These are phyloP conservation scores for Populus euphratica DNA, from an alignment of 345 rosid genomes.

Conservation along the genomic window DNA sequence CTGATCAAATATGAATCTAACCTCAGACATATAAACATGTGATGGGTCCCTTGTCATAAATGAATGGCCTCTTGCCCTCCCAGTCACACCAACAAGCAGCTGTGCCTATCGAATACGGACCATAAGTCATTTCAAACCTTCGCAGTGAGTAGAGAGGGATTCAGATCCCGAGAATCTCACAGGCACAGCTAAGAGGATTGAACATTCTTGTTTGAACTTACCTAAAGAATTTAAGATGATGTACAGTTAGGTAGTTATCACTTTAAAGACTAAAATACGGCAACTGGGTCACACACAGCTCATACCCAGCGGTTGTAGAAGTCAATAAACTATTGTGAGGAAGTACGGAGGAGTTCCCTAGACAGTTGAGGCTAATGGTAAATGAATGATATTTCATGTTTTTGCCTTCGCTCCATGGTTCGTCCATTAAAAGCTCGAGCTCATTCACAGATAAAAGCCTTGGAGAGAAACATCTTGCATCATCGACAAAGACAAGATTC, in stretches of 20 bases:
- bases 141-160: not conserved
- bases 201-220: not conserved
- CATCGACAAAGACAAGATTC: not conserved
- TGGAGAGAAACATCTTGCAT: not conserved
- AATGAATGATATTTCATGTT: not conserved
- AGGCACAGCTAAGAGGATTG: not conserved
- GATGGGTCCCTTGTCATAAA: slow-evolving; percentile 21
- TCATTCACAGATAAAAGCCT: slow-evolving; percentile 11
- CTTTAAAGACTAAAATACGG: slow-evolving; percentile 13
- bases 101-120: slow-evolving; percentile 1
- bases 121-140: not conserved
- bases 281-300: slow-evolving; percentile 9
- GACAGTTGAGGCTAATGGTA: not conserved
- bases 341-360: not conserved
- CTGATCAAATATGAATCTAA: slow-evolving; percentile 4
- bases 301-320: not conserved
- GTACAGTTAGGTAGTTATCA: slow-evolving; percentile 13
- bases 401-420: too few species aligned
- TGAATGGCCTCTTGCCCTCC: slow-evolving; percentile 8
- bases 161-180: slow-evolving; percentile 11
- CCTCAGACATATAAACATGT: slow-evolving; percentile 10
- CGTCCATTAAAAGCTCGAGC: not conserved
- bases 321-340: not conserved
- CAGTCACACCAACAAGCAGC: slow-evolving; percentile 16
- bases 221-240: not conserved